Evolutionary conservation across 257 asterid species (phyloP).

Genomic region (Salvia rosmarinus): DNA sequence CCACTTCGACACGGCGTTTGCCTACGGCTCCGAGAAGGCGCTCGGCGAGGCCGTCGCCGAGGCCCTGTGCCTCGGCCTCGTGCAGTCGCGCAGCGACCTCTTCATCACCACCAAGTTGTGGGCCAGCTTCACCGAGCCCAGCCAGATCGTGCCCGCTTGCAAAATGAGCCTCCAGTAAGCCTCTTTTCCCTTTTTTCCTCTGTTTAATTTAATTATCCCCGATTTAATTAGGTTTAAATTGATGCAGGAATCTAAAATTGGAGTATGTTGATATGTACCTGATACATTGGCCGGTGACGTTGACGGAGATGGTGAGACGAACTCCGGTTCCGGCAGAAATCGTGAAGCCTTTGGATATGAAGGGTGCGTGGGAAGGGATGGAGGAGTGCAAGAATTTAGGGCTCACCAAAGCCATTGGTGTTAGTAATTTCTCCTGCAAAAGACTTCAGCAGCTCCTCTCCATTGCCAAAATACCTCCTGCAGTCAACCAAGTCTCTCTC

Average conservation of each 20-base stretch:
- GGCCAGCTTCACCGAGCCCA: constrained; percentile 50
- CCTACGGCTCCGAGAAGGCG: constrained; percentile 58
- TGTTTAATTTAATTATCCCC: background rate
- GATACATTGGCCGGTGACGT: constrained; percentile 56
- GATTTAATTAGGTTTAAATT: background rate
- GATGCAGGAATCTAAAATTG: constrained; percentile 49
- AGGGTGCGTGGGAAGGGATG: constrained; percentile 71
- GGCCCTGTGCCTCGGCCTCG: constrained; percentile 50
- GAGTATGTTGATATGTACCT: constrained; percentile 69
- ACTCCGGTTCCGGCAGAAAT: constrained; percentile 40
- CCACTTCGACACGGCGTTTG: constrained; percentile 68
- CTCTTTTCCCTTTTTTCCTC: no score
- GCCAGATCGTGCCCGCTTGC: constrained; percentile 59
- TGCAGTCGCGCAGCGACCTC: constrained; percentile 56
- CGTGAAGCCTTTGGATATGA: constrained; percentile 45
- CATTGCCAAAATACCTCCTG: constrained; percentile 58
- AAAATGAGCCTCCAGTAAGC: constrained; percentile 60
- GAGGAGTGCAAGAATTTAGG: constrained; percentile 65
- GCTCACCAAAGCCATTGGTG: constrained; percentile 67
- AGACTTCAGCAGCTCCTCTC: constrained; percentile 41
- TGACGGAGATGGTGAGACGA: constrained; percentile 35
- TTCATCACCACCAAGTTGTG: constrained; percentile 72
- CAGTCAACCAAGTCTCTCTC: constrained; percentile 55
- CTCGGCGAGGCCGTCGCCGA: constrained; percentile 58
- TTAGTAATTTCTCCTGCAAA: constrained; percentile 64